These are phyloP conservation scores for Termitomyces eurrhizus DNA, from an alignment of 768 basidiomycete species.

Conservation along the genomic window DNA sequence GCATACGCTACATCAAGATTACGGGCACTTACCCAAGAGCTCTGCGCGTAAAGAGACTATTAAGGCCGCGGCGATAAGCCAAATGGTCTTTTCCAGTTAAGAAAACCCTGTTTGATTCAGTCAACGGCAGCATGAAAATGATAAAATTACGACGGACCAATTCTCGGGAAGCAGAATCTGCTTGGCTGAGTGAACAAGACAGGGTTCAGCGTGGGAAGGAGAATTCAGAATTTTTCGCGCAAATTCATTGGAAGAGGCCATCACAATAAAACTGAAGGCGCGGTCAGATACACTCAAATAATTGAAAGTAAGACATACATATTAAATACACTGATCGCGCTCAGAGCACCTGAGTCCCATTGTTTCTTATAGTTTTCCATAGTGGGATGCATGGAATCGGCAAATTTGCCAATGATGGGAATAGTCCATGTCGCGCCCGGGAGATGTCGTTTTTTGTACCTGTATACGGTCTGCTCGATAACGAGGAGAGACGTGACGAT, in stretches of 20 bases:
- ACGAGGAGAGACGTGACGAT: conserved; percentile 72
- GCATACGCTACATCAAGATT: background rate
- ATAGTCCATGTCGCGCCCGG: conserved; percentile 92
- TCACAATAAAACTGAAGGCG: conserved; percentile 88
- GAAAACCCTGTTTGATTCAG: conserved; percentile 73
- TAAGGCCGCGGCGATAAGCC: conserved; percentile 89
- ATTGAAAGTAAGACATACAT: conserved; percentile 55
- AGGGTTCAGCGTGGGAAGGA: conserved; percentile 88
- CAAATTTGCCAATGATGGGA: conserved; percentile 96
- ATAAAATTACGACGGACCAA: conserved; percentile 50
- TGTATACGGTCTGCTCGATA: conserved; percentile 86
- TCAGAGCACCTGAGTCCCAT: conserved; percentile 87
- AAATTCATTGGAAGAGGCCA: conserved; percentile 92
- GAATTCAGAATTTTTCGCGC: conserved; percentile 96
- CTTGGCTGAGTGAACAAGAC: conserved; percentile 90
- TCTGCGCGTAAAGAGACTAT: conserved; percentile 90
- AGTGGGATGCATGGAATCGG: conserved; percentile 86
- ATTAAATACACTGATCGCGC: conserved; percentile 94
- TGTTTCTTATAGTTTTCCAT: conserved; percentile 90
- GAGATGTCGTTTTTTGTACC: conserved; percentile 83
- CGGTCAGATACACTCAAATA: background rate
- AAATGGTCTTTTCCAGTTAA: conserved; percentile 90
- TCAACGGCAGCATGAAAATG: background rate
- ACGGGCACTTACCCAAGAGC: conserved; percentile 66
- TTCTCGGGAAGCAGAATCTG: conserved; percentile 80